Evolutionary conservation across 345 rosid genomes (phyloP).

Genomic region (Hibiscus mutabilis): DNA sequence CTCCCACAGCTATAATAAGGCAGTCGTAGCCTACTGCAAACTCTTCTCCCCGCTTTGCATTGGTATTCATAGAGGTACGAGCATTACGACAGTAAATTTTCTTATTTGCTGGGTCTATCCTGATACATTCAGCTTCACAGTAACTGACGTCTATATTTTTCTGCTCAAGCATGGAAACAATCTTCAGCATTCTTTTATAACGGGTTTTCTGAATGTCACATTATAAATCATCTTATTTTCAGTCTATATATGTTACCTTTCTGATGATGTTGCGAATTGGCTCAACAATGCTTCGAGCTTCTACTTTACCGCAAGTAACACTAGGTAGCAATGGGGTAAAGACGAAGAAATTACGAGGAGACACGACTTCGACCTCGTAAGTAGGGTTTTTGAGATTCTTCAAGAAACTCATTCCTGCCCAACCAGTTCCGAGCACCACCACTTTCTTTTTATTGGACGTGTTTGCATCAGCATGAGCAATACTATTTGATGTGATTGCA

Average conservation of each 20-base stretch:
- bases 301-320: constrained; percentile 93
- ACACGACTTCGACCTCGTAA: constrained; percentile 81
- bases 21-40: constrained; percentile 81
- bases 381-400: constrained; percentile 55
- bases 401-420: constrained; percentile 95
- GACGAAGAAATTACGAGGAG: constrained; percentile 96
- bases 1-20: constrained; percentile 94
- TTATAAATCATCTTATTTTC: background rate
- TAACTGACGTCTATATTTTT: constrained; percentile 49
- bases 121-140: constrained; percentile 88
- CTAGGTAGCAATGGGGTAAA: constrained; percentile 98
- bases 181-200: no score
- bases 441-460: constrained; percentile 74
- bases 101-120: constrained; percentile 71
- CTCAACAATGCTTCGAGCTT: constrained; percentile 93
- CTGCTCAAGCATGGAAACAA: constrained; percentile 22
- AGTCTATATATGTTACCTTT: constrained; percentile 35
- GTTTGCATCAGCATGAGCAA: constrained; percentile 22
- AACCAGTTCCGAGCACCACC: constrained; percentile 98
- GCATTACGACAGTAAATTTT: constrained; percentile 60
- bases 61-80: constrained; percentile 25
- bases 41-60: constrained; percentile 52
- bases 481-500: constrained; percentile 36
- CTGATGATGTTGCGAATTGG: constrained; percentile 81
- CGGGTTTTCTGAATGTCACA: background rate